phyloP scores from a whole-genome alignment of 2,329 filamentous ascomycete genomes.

The Trichoderma simmonsii region DNA sequence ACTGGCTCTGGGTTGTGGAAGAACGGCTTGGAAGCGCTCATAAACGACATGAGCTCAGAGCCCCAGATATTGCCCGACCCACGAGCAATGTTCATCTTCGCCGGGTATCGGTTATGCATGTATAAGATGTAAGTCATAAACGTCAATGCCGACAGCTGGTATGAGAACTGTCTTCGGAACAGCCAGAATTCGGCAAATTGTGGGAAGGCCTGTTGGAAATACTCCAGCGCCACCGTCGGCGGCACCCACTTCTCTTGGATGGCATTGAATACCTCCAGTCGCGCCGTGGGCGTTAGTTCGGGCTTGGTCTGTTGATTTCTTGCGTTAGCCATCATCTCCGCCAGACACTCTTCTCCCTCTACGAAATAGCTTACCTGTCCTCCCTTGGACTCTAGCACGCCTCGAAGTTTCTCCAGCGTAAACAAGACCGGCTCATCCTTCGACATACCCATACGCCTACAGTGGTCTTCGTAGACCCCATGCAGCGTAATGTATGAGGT shows the following conservation, averaged over 20 bases:
- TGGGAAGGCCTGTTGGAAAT: conserved; percentile 84
- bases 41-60: conserved; percentile 85
- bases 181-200: conserved; percentile 95
- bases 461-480: conserved; percentile 94
- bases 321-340: conserved; percentile 17
- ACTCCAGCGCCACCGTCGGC: conserved; percentile 75
- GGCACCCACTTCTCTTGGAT: conserved; percentile 95
- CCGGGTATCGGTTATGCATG: conserved; percentile 93
- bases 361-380: conserved; percentile 42
- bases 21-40: conserved; percentile 78
- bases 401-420: conserved; percentile 89
- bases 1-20: conserved; percentile 96
- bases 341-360: no score
- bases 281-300: conserved; percentile 69
- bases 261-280: conserved; percentile 87
- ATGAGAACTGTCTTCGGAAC: conserved; percentile 94
- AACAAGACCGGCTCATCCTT: conserved; percentile 96
- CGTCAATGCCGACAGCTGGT: conserved; percentile 89
- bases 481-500: conserved; percentile 91
- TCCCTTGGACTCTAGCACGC: conserved; percentile 66
- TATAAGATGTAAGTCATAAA: conserved; percentile 99
- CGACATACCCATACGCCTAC: conserved; percentile 76
- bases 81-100: conserved; percentile 89
- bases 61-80: conserved; percentile 93
- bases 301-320: conserved; percentile 53